Evolutionary conservation across 345 rosid genomes (phyloP), one percentile per base, ranked within the genome.

Genomic region (Gossypium rotundifolium): DNA sequence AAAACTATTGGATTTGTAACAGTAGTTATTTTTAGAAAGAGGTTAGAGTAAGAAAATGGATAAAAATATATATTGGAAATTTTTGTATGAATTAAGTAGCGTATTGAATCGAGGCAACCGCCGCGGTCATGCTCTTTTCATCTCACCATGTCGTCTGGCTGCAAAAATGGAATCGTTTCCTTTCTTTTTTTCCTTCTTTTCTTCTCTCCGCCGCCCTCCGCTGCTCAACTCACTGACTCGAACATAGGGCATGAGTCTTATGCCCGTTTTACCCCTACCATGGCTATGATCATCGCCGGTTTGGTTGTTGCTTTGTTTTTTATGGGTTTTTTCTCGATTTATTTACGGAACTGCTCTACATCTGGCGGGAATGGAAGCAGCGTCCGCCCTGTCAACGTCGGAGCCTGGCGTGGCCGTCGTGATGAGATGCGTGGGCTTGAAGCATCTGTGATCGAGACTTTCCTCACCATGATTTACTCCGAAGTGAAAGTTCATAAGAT

Each of bases 401-500:
- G 52, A 12, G 11, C 4, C 3, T 11, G 52, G 13, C 52, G 52
- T 48, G 14, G 3, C 52, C 12, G 13, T 48, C 16, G 14, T 12
- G 52, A 10, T 48, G 14, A 48, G 27, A 49, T 88, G 33, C 89
- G 94, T 11, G 98, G 98, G 0, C 85, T 95, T 1, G 92, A 88
- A 20, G 72, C 70, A 0, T 65, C 87, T 2, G 86, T 87, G 11
- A 82, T 95, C 63, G 93, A 83, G 77, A 86, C 80, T 1, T 93
- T 95, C 33, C 99, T 98, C 11, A 93, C 93, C 29, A 77, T 95
- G 40, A 77, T 81, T 2, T 95, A 95, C 87, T 78, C 99, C 1
- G 97, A 84, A 17, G 98, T 95, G 14, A 95, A 93, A 72, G 87
- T 81, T 14, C 82, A 83, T 58, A 95, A 93, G 86, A 84, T 95